Percentiles rank a stretch among this genome's conserved stretches.
phyloP scores from a whole-genome alignment of 148 eudicot species.

The Salicornia ramosissima region DNA sequence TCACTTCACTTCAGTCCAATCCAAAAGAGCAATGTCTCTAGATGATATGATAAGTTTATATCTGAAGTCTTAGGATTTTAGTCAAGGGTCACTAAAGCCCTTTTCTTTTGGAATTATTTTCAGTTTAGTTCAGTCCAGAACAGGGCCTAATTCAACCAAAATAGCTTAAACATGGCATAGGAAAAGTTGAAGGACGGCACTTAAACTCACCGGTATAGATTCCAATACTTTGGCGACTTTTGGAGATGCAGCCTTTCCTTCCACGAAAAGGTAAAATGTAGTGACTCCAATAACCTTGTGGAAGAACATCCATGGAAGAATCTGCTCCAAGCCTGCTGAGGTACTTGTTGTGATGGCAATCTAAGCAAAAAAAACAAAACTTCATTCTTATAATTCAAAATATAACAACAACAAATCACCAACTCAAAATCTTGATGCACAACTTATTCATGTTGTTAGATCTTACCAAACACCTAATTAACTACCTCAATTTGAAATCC shows the following conservation, averaged over 20 bases:
- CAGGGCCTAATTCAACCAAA: neutral
- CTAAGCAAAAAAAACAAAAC: constrained; percentile 26
- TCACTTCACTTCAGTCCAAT: too few species aligned
- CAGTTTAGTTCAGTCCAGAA: too few species aligned
- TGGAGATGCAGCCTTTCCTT: constrained; percentile 88
- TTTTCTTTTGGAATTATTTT: too few species aligned
- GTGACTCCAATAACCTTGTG: constrained; percentile 88
- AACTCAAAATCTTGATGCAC: neutral
- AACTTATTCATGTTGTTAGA: neutral
- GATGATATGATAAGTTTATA: too few species aligned
- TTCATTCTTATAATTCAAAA: neutral
- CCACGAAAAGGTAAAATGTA: constrained; percentile 79
- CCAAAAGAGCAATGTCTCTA: too few species aligned
- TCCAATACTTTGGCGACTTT: constrained; percentile 74
- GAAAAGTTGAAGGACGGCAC: neutral
- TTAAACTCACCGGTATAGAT: constrained; percentile 74
- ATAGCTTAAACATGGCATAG: neutral
- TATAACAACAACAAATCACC: neutral
- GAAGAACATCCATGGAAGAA: constrained; percentile 84
- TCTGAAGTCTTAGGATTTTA: too few species aligned
- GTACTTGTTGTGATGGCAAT: constrained; percentile 76
- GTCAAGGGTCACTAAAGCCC: too few species aligned
- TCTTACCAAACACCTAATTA: neutral
- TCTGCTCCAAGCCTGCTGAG: constrained; percentile 74
- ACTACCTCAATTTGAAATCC: neutral